phyloP scores from a whole-genome alignment of 176 grass and related monocot genomes.

The Musa troglodytarum region DNA sequence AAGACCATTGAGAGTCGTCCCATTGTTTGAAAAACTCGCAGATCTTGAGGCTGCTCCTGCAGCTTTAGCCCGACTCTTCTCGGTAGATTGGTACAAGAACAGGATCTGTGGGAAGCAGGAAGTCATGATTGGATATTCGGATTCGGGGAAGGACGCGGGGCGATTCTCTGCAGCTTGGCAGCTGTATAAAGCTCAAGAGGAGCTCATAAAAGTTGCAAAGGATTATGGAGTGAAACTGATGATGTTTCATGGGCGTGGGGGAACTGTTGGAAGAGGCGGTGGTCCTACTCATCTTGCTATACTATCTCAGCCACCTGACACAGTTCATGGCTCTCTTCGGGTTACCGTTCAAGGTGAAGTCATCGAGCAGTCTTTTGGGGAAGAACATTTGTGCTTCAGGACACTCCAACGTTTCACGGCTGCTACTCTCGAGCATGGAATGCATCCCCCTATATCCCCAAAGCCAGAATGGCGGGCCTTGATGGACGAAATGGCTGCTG shows the following conservation, averaged over 20 bases:
- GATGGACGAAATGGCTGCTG: conserved; percentile 86
- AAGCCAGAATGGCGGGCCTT: conserved; percentile 81
- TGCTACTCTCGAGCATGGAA: conserved; percentile 95
- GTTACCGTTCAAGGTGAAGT: conserved; percentile 96
- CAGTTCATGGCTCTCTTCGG: conserved; percentile 78
- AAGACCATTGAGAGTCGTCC: conserved; percentile 71
- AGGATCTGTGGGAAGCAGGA: conserved; percentile 85
- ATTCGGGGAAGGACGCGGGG: conserved; percentile 94
- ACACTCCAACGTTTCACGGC: conserved; percentile 85
- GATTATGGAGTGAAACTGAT: conserved; percentile 61
- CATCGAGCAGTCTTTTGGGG: conserved; percentile 89
- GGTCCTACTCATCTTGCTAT: conserved; percentile 95
- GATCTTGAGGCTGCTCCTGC: conserved; percentile 75
- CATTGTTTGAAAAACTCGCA: conserved; percentile 86
- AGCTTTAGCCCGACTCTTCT: conserved; percentile 67
- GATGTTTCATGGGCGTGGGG: conserved; percentile 91
- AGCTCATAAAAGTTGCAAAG: conserved; percentile 85
- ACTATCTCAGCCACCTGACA: conserved; percentile 91
- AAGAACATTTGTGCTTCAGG: conserved; percentile 94
- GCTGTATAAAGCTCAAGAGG: conserved; percentile 84
- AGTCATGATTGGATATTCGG: conserved; percentile 97
- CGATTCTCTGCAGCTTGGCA: conserved; percentile 87
- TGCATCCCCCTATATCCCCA: conserved; percentile 71
- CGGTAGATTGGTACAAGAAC: conserved; percentile 78
- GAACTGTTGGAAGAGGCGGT: conserved; percentile 92